A percentile compares a stretch with the other conserved stretches of the same genome.
Evolutionary conservation across 352 stramenopile species (phyloP).

Genomic region (Globisporangium irregulare): DNA sequence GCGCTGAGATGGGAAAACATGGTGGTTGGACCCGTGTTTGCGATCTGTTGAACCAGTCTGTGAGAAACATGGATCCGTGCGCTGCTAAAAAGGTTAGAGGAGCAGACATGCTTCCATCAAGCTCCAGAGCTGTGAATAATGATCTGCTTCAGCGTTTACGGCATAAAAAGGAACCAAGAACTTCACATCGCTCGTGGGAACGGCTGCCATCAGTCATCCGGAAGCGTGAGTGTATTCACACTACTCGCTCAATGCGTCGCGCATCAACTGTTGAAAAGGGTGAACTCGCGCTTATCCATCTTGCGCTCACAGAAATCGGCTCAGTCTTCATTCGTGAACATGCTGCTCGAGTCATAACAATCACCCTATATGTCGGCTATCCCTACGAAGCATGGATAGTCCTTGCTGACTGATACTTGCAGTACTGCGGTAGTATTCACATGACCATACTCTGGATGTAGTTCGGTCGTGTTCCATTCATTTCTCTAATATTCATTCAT

Average conservation of each 20-base stretch:
- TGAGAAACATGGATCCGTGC: not conserved
- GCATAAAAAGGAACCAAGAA: not conserved
- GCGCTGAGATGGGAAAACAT: slow-evolving; percentile 54
- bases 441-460: too few species aligned
- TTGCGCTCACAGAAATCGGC: too few species aligned
- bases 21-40: slow-evolving; percentile 42
- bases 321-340: too few species aligned
- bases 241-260: not conserved
- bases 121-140: not conserved
- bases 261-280: not conserved
- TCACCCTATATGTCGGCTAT: too few species aligned
- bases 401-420: too few species aligned
- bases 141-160: not conserved
- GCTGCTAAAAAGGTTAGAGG: not conserved
- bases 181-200: not conserved
- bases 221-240: not conserved
- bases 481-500: not conserved
- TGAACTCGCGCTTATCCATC: too few species aligned
- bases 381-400: too few species aligned
- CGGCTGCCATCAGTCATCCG: not conserved
- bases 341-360: too few species aligned
- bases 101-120: not conserved
- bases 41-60: slow-evolving; percentile 1
- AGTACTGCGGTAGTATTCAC: too few species aligned
- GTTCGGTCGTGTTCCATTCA: not conserved